Base-by-base conservation (phyloP, 768 basidiomycete genomes). In the Phlebiopsis flavidoalba region DNA sequence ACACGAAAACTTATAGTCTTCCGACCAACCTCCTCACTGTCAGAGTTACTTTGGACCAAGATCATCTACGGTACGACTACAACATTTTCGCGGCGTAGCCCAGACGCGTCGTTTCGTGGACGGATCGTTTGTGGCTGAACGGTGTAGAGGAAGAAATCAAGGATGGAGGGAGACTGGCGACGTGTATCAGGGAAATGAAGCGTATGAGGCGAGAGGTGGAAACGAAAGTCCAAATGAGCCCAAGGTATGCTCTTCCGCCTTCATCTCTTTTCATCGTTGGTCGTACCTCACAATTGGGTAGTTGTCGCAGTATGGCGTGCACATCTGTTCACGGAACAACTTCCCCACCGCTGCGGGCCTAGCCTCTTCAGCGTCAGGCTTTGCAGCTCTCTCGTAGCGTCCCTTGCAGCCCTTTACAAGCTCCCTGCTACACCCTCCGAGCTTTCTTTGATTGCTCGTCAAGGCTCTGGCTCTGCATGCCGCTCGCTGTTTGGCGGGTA, bases 311-410 rank as follows among this genome's bases (percentile, higher is more conserved):
- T 91, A 77, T 73, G 76, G 82, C 17, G 84, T 98, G 4, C 95
- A 94, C 77, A 94, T 99, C 67, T 85, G 86, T 59, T 98, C 96
- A 7, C 88, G 85, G 77, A 99, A 99, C 82, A 98, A 98, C 79
- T 98, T 99, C 81, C 97, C 97, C 33, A 99, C 97, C 14, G 97
- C 97, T 14, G 97, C 97, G 0, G 97, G 97, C 4, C 86, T 99
- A 49, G 97, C 97, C 0, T 98, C 95, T 0, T 98, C 95, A 36
- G 97, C 97, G 0, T 93, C 95, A 0, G 97, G 97, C 15, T 95
- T 98, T 67, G 96, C 97, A 4, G 97, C 97, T 0, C 88, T 0
- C 88, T 99, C 45, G 90, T 93, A 26, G 81, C 89, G 12, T 97
- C 95, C 55, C 83, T 99, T 54, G 87, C 95, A 0, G 79, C 86